A percentile compares a stretch with the other conserved stretches of the same genome.
Evolutionary conservation across 768 basidiomycete species (phyloP).

Genomic region (Podaxis carcinomalis): DNA sequence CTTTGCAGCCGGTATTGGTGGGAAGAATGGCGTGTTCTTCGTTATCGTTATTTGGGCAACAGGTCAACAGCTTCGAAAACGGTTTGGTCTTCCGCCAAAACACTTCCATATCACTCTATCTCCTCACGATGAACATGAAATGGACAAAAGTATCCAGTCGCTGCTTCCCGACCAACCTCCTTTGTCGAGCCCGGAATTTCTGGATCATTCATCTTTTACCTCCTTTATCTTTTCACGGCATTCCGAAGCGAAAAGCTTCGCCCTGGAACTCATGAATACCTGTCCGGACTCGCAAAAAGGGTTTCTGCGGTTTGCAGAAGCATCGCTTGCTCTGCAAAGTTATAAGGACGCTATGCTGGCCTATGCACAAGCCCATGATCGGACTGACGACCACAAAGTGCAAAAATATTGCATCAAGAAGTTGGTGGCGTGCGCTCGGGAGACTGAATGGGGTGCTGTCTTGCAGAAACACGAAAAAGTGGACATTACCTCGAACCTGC

Average conservation of each 20-base stretch:
- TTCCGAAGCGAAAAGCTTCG: constrained; percentile 28
- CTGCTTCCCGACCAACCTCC: constrained; percentile 33
- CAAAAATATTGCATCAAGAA: constrained; percentile 41
- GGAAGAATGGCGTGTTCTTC: constrained; percentile 32
- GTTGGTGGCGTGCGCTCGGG: constrained; percentile 36
- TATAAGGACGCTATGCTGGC: constrained; percentile 54
- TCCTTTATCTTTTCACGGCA: constrained; percentile 34
- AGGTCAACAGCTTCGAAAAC: constrained; percentile 46
- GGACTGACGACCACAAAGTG: constrained; percentile 31
- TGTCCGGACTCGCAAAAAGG: constrained; percentile 37
- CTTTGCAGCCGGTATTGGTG: constrained; percentile 37
- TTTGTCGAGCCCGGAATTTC: constrained; percentile 22
- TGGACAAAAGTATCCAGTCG: constrained; percentile 45
- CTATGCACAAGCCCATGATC: constrained; percentile 43
- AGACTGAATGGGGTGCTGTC: constrained; percentile 50
- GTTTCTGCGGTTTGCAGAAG: constrained; percentile 47
- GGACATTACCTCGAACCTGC: constrained; percentile 31
- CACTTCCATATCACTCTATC: constrained; percentile 55
- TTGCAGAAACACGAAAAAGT: constrained; percentile 36
- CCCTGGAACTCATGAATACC: constrained; percentile 25
- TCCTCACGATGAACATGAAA: constrained; percentile 32
- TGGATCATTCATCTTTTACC: constrained; percentile 46
- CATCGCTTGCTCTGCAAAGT: constrained; percentile 26
- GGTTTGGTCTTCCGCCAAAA: constrained; percentile 43
- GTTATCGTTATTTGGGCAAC: constrained; percentile 52